Conservation (phyloP, 164 flowering plant species). For the Umbellularia californica region DNA sequence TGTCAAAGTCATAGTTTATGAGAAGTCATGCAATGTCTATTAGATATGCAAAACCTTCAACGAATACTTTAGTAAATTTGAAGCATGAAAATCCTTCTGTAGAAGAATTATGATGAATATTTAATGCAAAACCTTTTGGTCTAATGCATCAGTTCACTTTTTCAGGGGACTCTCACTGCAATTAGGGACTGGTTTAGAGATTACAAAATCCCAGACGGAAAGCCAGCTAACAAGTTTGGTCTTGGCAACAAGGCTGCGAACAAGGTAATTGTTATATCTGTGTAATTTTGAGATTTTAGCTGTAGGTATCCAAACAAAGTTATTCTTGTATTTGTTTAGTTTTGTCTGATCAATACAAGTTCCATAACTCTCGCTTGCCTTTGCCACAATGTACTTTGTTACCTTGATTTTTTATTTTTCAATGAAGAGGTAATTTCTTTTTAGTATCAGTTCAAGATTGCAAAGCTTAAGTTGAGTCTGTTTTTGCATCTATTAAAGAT, state of each 20-base stretch:
- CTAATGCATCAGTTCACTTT: conserved; percentile 9
- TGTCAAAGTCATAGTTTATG: no score
- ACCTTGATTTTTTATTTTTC: no score
- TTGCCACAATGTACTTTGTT: neutral
- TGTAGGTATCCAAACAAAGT: neutral
- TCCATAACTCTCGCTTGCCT: neutral
- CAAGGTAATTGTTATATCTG: conserved; percentile 49
- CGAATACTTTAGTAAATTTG: neutral
- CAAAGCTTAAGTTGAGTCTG: neutral
- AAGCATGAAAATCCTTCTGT: neutral
- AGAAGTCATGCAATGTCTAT: no score
- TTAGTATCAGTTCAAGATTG: neutral
- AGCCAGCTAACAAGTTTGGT: conserved; percentile 93
- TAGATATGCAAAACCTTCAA: no score
- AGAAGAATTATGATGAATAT: no score
- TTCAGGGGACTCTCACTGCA: conserved; percentile 91
- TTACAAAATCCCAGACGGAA: conserved; percentile 98
- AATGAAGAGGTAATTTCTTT: neutral
- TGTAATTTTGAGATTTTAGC: neutral
- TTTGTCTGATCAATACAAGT: neutral
- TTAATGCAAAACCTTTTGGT: neutral
- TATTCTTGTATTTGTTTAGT: no score
- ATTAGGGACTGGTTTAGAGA: conserved; percentile 98
- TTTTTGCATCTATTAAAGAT: no score
- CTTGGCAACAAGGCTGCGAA: conserved; percentile 89